Conservation (phyloP, 139 green algal genomes). For the Astrephomene gubernaculifera region DNA sequence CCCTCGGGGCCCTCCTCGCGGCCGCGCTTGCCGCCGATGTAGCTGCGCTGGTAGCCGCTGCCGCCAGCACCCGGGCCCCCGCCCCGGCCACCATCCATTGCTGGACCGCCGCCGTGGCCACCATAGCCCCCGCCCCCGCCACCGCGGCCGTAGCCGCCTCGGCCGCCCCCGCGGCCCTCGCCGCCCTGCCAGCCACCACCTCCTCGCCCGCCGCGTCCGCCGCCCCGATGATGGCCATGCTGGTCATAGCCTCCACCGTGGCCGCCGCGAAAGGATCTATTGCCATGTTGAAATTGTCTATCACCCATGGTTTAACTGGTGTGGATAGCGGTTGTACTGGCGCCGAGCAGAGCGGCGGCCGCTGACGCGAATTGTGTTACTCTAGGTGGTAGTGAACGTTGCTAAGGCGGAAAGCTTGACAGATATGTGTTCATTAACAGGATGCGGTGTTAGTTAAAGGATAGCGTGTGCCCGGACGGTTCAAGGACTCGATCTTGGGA, state of each 20-base stretch:
- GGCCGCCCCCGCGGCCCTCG: background rate
- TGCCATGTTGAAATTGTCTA: background rate
- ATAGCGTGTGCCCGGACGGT: too few species aligned
- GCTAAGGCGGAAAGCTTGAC: too few species aligned
- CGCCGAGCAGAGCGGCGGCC: background rate
- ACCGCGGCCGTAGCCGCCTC: constrained; percentile 5
- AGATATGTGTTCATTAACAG: too few species aligned
- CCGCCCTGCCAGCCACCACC: background rate
- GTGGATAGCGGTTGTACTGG: background rate
- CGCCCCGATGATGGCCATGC: background rate
- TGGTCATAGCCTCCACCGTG: background rate
- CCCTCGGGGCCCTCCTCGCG: constrained; percentile 45
- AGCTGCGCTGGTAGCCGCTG: constrained; percentile 52
- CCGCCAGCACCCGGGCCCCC: background rate
- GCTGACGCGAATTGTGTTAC: too few species aligned
- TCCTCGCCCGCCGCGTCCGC: background rate
- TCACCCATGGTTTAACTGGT: background rate
- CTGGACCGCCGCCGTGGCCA: background rate
- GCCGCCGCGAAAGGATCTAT: background rate
- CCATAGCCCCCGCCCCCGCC: background rate
- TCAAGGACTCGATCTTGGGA: too few species aligned
- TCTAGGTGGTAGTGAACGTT: too few species aligned
- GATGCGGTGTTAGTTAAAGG: too few species aligned
- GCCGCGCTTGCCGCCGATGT: constrained; percentile 49
- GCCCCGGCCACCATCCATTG: background rate